Evolutionary conservation across 2,329 filamentous ascomycete genomes (phyloP).

Genomic region (Mollisiaceae sp.): DNA sequence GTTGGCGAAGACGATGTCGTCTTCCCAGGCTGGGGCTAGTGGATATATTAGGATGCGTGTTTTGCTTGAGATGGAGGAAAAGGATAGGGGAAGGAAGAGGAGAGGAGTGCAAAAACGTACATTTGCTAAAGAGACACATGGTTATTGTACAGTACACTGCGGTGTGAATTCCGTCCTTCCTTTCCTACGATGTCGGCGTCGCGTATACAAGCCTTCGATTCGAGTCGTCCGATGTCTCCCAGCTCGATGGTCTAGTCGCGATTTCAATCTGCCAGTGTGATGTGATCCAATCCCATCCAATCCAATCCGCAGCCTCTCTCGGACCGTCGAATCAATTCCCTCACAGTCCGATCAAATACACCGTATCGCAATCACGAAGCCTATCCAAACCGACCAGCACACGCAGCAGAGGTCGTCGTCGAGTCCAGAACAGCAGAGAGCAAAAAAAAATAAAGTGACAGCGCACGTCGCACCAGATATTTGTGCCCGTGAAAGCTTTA

Average conservation of each 20-base stretch:
- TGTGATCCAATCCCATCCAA: too few species aligned
- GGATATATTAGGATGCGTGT: constrained; percentile 11
- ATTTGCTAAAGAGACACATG: constrained; percentile 28
- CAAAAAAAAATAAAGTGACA: neutral
- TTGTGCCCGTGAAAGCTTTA: too few species aligned
- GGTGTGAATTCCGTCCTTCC: neutral
- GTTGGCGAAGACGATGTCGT: constrained; percentile 33
- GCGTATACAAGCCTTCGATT: neutral
- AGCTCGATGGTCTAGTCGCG: neutral
- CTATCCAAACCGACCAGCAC: neutral
- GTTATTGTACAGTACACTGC: neutral
- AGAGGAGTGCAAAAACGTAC: constrained; percentile 9
- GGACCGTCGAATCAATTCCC: neutral
- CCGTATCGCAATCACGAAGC: neutral
- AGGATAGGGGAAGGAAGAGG: neutral
- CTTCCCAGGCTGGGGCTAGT: constrained; percentile 35
- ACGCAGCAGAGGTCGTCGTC: neutral
- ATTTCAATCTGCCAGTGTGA: neutral
- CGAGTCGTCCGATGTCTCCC: neutral
- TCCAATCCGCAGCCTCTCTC: neutral
- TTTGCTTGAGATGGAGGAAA: neutral
- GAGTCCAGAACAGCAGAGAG: neutral
- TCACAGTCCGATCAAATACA: neutral
- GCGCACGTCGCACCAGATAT: constrained; percentile 7
- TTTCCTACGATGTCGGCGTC: neutral